Percentiles rank a stretch among this genome's conserved stretches.
phyloP scores from a whole-genome alignment of 257 asterid genomes.

The Gentiana straminea region DNA sequence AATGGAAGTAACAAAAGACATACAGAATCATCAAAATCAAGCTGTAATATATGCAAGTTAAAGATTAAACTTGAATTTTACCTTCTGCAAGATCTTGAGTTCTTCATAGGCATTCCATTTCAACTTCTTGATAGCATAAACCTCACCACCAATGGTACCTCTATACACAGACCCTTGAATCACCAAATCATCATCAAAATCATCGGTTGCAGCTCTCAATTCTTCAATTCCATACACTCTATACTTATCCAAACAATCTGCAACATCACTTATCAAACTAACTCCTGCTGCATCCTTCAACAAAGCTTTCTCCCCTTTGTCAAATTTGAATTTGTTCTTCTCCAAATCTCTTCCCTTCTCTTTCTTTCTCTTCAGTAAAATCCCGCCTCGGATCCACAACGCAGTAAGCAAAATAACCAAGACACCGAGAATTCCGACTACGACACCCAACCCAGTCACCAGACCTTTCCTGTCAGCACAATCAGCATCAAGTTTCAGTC shows the following conservation, averaged over 20 bases:
- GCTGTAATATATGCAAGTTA: background rate
- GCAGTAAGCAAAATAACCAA: conserved; percentile 32
- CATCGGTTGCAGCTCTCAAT: conserved; percentile 60
- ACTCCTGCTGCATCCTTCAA: conserved; percentile 40
- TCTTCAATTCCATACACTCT: conserved; percentile 60
- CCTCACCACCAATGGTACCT: conserved; percentile 57
- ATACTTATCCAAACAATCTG: conserved; percentile 91
- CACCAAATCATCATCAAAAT: conserved; percentile 46
- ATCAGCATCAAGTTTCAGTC: no score
- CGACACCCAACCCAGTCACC: conserved; percentile 54
- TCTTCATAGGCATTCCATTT: conserved; percentile 98
- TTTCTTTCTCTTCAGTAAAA: conserved; percentile 16
- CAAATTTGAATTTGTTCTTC: conserved; percentile 13
- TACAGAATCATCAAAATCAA: no score
- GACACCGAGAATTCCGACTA: conserved; percentile 46
- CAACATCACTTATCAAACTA: conserved; percentile 77
- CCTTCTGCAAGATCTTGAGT: conserved; percentile 95
- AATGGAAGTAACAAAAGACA: no score
- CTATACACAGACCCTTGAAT: conserved; percentile 85
- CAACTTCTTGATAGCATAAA: conserved; percentile 88
- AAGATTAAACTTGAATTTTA: conserved; percentile 7
- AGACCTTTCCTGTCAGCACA: conserved; percentile 29
- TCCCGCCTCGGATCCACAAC: conserved; percentile 34
- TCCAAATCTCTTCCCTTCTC: conserved; percentile 30
- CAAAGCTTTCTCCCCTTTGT: conserved; percentile 17